These are phyloP conservation scores for Rhododendron ferrugineum DNA, from an alignment of 148 eudicot genomes.

Conservation along the genomic window DNA sequence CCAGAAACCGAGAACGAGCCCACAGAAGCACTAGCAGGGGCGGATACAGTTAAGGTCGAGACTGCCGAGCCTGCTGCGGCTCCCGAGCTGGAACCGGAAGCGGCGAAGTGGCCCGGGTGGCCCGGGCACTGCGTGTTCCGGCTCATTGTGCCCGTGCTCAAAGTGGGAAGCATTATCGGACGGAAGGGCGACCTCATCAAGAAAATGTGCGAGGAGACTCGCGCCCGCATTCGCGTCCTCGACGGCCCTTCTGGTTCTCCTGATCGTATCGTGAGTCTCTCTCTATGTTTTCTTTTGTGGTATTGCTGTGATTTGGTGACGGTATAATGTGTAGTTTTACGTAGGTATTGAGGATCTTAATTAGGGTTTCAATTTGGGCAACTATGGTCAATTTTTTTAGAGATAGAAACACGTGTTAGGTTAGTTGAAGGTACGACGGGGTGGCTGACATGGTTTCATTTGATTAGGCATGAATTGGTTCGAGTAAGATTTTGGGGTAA, in stretches of 20 bases:
- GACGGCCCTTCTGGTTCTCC: slow-evolving; percentile 47
- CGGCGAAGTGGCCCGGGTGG: slow-evolving; percentile 57
- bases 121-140: slow-evolving; percentile 55
- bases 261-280: slow-evolving; percentile 43
- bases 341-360: neutral
- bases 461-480: neutral
- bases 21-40: neutral
- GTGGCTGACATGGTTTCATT: neutral
- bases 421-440: neutral
- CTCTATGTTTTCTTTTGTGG: neutral
- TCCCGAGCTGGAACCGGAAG: neutral
- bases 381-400: neutral
- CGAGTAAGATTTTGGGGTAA: neutral
- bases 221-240: slow-evolving; percentile 53
- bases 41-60: neutral
- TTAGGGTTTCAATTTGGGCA: neutral
- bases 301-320: neutral
- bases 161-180: slow-evolving; percentile 64
- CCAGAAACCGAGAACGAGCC: neutral
- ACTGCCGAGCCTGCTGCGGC: neutral
- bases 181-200: slow-evolving; percentile 61
- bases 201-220: slow-evolving; percentile 55
- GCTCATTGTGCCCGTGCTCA: slow-evolving; percentile 45
- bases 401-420: neutral
- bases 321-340: neutral